phyloP scores from a whole-genome alignment of 169 alveolate genomes.

The Plasmodium berghei region DNA sequence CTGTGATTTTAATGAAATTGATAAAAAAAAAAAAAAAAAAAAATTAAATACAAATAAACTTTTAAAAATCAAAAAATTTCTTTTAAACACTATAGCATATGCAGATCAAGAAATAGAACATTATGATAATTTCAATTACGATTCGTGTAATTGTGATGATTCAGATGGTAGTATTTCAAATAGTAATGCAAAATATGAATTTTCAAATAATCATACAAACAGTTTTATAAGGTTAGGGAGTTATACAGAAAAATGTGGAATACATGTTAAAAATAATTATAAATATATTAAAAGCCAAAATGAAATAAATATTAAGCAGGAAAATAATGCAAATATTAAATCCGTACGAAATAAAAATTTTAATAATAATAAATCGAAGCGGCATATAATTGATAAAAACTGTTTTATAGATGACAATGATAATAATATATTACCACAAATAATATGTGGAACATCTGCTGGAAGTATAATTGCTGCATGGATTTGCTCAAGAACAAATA shows the following conservation, averaged over 20 bases:
- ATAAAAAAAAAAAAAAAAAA: too few relatives aligned
- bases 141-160: too few relatives aligned
- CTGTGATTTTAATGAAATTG: too few relatives aligned
- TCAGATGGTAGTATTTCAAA: too few relatives aligned
- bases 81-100: neutral
- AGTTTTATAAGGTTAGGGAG: neutral
- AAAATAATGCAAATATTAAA: too few relatives aligned
- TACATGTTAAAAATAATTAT: too few relatives aligned
- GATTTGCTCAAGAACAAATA: conserved; percentile 83
- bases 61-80: conserved; percentile 12
- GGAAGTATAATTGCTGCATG: conserved; percentile 89
- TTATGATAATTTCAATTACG: too few relatives aligned
- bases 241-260: too few relatives aligned
- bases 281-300: neutral
- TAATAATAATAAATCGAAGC: neutral
- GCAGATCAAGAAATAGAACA: too few relatives aligned
- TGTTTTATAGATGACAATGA: conserved; percentile 56
- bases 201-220: neutral
- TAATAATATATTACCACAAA: conserved; percentile 81
- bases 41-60: conserved; percentile 12
- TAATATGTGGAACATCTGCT: conserved; percentile 86
- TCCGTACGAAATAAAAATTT: too few relatives aligned
- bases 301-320: neutral
- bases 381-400: neutral
- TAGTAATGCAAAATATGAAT: too few relatives aligned